Percentiles rank a stretch among this genome's conserved stretches.
Conservation (phyloP, 257 asterid species). For the Scutellaria galericulata region DNA sequence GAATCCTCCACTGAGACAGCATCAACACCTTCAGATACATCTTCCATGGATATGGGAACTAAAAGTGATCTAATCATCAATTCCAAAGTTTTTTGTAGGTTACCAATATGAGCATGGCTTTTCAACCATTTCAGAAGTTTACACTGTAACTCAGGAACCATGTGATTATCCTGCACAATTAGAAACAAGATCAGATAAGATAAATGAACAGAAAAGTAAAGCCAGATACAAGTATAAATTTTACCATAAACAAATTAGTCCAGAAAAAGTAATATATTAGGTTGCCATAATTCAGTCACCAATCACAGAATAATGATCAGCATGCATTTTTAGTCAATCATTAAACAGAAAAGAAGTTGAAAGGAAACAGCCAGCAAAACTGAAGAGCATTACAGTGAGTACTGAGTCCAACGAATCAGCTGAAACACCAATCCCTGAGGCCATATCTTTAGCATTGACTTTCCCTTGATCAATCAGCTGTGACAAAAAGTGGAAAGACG, state of each 20-base stretch:
- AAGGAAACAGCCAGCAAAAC: constrained; percentile 28
- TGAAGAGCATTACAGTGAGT: constrained; percentile 63
- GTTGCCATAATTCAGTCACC: neutral
- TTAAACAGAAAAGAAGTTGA: constrained; percentile 12
- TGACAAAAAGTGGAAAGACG: constrained; percentile 24
- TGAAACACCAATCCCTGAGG: constrained; percentile 79
- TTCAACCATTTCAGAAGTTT: constrained; percentile 79
- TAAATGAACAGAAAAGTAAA: constrained; percentile 2
- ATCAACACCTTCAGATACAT: constrained; percentile 51
- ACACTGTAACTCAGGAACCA: constrained; percentile 57
- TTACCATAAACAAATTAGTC: neutral
- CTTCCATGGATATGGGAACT: constrained; percentile 49
- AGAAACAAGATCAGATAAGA: constrained; percentile 22
- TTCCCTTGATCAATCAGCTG: constrained; percentile 84
- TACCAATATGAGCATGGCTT: constrained; percentile 62
- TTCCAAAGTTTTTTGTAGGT: constrained; percentile 58
- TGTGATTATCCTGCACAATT: constrained; percentile 65
- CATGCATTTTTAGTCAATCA: constrained; percentile 30
- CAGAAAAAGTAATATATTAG: constrained; percentile 21
- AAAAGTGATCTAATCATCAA: constrained; percentile 49
- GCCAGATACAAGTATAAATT: neutral
- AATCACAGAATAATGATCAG: constrained; percentile 23
- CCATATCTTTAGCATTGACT: constrained; percentile 70
- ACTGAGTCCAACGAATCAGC: constrained; percentile 62
- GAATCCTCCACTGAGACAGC: constrained; percentile 55